These are phyloP conservation scores for Oryza punctata DNA, from an alignment of 176 grass and related monocot genomes.

Conservation along the genomic window DNA sequence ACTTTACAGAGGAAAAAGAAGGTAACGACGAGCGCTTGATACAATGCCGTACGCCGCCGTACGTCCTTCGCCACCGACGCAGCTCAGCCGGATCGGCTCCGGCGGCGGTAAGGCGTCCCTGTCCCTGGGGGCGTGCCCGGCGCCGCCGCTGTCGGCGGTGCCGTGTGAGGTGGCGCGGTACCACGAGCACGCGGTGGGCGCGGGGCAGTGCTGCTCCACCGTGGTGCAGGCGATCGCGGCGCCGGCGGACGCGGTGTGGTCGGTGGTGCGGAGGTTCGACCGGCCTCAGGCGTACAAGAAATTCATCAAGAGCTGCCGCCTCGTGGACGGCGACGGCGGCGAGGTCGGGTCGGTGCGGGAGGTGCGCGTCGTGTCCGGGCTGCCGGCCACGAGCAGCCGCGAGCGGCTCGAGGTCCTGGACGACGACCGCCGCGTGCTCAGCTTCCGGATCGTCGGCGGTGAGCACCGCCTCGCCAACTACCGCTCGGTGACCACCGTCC, in stretches of 20 bases:
- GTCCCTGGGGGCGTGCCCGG: not conserved
- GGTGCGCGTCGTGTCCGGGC: constrained; percentile 62
- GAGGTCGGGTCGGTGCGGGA: constrained; percentile 70
- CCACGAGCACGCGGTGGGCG: constrained; percentile 63
- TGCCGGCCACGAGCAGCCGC: constrained; percentile 62
- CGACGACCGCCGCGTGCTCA: constrained; percentile 68
- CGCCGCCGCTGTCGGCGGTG: constrained; percentile 31
- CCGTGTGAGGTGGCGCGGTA: constrained; percentile 50
- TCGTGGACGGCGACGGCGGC: constrained; percentile 70
- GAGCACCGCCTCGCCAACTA: constrained; percentile 89
- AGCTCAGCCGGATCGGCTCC: constrained; percentile 30
- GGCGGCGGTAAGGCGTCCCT: constrained; percentile 23
- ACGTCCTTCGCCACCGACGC: constrained; percentile 28
- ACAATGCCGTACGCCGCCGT: constrained; percentile 46
- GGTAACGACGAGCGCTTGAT: not conserved
- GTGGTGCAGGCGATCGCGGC: constrained; percentile 52
- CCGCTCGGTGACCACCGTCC: constrained; percentile 82
- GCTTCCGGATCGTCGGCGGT: constrained; percentile 82
- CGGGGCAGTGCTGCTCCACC: constrained; percentile 64
- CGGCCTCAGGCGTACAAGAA: constrained; percentile 78
- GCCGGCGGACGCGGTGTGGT: constrained; percentile 70
- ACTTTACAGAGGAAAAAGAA: not conserved
- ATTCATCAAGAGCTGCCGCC: constrained; percentile 72
- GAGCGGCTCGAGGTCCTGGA: constrained; percentile 87
- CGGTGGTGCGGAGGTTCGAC: constrained; percentile 90